phyloP scores from a whole-genome alignment of 495 filamentous ascomycete species.

The Xylaria bambusicola region DNA sequence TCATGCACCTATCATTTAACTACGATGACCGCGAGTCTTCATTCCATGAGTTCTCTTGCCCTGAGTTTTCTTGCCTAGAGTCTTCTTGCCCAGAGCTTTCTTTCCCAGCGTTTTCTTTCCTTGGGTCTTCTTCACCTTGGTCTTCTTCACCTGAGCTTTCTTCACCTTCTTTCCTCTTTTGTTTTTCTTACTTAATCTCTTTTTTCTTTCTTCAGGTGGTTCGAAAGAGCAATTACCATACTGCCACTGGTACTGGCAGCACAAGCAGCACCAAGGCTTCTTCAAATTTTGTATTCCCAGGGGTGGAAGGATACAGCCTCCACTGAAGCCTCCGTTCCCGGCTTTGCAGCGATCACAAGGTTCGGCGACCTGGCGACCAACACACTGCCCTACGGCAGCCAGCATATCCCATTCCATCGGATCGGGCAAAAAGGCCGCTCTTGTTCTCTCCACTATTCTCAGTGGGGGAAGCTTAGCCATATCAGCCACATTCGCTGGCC shows the following conservation, averaged over 20 bases:
- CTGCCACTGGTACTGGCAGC: not conserved
- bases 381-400: not conserved
- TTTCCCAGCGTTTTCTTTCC: too few species aligned
- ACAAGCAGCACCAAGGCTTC: not conserved
- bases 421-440: not conserved
- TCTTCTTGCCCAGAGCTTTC: too few species aligned
- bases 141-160: too few species aligned
- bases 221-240: not conserved
- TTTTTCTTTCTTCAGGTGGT: not conserved
- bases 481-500: not conserved
- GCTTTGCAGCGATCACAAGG: not conserved
- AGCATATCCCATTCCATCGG: not conserved
- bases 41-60: too few species aligned
- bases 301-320: not conserved
- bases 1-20: too few species aligned
- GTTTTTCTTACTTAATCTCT: too few species aligned
- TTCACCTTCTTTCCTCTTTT: too few species aligned
- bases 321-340: not conserved
- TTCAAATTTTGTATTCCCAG: not conserved
- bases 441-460: not conserved
- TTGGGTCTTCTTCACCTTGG: too few species aligned
- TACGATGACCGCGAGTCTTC: too few species aligned
- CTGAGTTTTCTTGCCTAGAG: too few species aligned
- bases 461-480: not conserved
- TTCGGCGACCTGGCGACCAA: not conserved